Percentiles rank a stretch among this genome's conserved stretches.
phyloP scores from a whole-genome alignment of 2,329 filamentous ascomycete genomes.

The Emergomyces pasteurianus region DNA sequence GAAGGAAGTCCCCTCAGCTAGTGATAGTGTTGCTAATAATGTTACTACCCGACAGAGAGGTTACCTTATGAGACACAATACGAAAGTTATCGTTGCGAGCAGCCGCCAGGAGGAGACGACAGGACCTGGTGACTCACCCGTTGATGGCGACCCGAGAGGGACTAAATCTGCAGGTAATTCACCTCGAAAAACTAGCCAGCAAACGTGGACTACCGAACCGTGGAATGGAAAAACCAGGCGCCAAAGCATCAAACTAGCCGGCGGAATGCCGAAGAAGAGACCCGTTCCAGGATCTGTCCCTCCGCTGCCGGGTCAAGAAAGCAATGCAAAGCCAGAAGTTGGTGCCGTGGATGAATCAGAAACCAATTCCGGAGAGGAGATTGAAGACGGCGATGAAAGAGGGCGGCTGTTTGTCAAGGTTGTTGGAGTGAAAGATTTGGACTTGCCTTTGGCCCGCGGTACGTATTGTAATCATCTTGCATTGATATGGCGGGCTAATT shows the following conservation, averaged over 20 bases:
- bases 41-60: slow-evolving; percentile 67
- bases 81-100: slow-evolving; percentile 89
- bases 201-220: slow-evolving; percentile 92
- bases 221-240: slow-evolving; percentile 77
- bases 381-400: slow-evolving; percentile 72
- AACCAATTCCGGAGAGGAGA: slow-evolving; percentile 40
- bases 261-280: slow-evolving; percentile 49
- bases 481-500: slow-evolving; percentile 15
- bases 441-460: slow-evolving; percentile 84
- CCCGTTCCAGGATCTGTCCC: slow-evolving; percentile 55
- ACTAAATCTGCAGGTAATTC: slow-evolving; percentile 55
- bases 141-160: slow-evolving; percentile 25
- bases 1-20: slow-evolving; percentile 17
- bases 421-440: slow-evolving; percentile 92
- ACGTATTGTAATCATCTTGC: slow-evolving; percentile 28
- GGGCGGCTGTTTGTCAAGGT: slow-evolving; percentile 95
- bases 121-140: slow-evolving; percentile 17
- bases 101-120: slow-evolving; percentile 51
- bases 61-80: slow-evolving; percentile 97
- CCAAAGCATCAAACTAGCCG: slow-evolving; percentile 48
- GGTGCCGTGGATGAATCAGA: slow-evolving; percentile 50
- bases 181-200: slow-evolving; percentile 67
- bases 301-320: slow-evolving; percentile 77
- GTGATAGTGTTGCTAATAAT: slow-evolving; percentile 47
- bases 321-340: slow-evolving; percentile 54